Conservation (phyloP, 2,329 filamentous ascomycete genomes). For the Alternaria tenuissima region DNA sequence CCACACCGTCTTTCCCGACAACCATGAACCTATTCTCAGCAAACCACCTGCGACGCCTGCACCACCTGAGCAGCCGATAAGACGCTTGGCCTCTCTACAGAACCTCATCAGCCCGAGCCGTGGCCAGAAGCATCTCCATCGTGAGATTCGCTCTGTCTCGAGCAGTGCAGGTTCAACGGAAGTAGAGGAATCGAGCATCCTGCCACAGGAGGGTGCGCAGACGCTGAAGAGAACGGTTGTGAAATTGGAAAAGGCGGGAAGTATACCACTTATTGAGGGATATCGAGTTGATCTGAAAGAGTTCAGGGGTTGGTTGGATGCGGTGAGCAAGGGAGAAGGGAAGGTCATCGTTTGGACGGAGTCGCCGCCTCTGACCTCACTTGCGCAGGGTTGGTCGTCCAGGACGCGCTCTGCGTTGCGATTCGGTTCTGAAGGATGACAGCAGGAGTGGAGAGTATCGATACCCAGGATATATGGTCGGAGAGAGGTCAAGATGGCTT, state of each 20-base stretch:
- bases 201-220: constrained; percentile 4
- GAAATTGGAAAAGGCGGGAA: constrained; percentile 27
- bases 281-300: constrained; percentile 25
- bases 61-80: constrained; percentile 2
- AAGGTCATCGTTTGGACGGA: constrained; percentile 46
- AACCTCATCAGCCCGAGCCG: constrained; percentile 2
- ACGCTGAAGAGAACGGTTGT: constrained; percentile 27
- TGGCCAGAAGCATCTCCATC: constrained; percentile 1
- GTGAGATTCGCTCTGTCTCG: constrained; percentile 10
- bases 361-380: neutral
- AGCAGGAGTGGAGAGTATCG: neutral
- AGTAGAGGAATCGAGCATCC: neutral
- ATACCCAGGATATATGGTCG: neutral
- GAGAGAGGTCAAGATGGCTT: neutral
- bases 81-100: constrained; percentile 18
- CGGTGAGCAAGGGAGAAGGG: constrained; percentile 32
- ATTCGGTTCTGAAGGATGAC: neutral
- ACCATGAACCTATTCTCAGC: neutral
- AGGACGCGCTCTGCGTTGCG: neutral
- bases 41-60: neutral
- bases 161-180: constrained; percentile 12
- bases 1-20: constrained; percentile 17
- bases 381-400: neutral
- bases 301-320: constrained; percentile 30
- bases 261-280: constrained; percentile 33